Conservation (phyloP, 1,284 basidiomycete genomes). For the Sphaerobolus stellatus region DNA sequence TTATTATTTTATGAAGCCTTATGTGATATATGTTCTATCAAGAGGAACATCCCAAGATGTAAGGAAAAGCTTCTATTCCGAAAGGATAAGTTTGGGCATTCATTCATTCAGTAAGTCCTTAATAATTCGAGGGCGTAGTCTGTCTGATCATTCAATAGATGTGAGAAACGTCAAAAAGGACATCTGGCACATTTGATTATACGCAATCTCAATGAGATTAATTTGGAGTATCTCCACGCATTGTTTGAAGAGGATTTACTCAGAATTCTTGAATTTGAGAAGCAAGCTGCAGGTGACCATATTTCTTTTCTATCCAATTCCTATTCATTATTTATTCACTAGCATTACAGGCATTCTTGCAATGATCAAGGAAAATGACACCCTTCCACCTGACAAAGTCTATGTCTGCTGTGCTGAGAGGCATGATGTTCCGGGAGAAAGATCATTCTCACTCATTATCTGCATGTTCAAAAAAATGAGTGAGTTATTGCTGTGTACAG, state of each 20-base stretch:
- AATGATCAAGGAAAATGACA: not conserved
- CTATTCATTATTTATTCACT: not conserved
- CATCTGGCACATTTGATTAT: conserved; percentile 20
- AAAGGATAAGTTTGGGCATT: not conserved
- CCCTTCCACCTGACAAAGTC: not conserved
- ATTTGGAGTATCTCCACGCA: conserved; percentile 20
- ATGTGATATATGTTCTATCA: not conserved
- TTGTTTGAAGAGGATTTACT: conserved; percentile 12
- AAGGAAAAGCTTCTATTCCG: not conserved
- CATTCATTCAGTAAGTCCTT: conserved; percentile 9
- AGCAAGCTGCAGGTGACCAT: conserved; percentile 12
- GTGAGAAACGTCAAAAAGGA: conserved; percentile 12
- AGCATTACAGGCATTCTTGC: not conserved
- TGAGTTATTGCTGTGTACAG: conserved; percentile 15
- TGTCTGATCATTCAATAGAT: conserved; percentile 7
- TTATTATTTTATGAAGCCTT: too few relatives aligned
- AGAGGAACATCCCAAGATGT: not conserved
- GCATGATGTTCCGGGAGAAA: not conserved
- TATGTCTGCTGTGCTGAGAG: conserved; percentile 18
- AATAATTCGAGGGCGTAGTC: not conserved
- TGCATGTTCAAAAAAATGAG: conserved; percentile 27
- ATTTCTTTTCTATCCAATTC: not conserved
- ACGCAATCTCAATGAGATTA: conserved; percentile 22
- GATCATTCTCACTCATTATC: conserved; percentile 17
- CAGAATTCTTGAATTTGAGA: conserved; percentile 2